Evolutionary conservation across 495 filamentous ascomycete genomes (phyloP), one percentile per base, ranked within the genome.

Genomic region (Apiosordaria backusii): DNA sequence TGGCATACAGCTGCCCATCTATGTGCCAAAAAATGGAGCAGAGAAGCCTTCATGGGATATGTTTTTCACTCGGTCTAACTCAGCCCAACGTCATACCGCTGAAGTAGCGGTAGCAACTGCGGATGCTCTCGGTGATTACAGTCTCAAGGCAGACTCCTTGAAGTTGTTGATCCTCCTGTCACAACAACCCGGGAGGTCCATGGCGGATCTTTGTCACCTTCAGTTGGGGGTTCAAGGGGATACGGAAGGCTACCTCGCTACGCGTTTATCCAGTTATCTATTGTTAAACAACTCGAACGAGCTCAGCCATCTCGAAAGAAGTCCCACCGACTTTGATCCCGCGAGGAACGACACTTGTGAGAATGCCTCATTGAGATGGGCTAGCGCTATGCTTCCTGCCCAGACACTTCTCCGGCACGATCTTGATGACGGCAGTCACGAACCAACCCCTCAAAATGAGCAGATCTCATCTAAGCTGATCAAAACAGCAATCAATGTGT

Each of bases 81-180:
- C 60, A 25, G n/a, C 27, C 0, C 61, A 66, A 45, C 63, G 19
- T 5, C 60, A 62, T 22, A 65, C 59, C 9, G 50, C 63, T 9
- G 64, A 72, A 35, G 40, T 70, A 4, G 70, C 67, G 9, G 19
- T 65, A 1, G 57, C 65, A 61, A 65, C 70, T 26, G 71, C 71
- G 5, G 35, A 50, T 0, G 25, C 58, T 1, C 53, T 61, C 3
- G 71, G 71, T 4, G 71, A 74, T 24, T 67, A 69, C 57, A 23
- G 1, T 1, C 50, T 74, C 5, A 60, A 74, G 10, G 65, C 65
- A 5, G 29, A 62, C 15, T 40, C 65, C 2, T 23, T 71, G 18
- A 72, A 74, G 24, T 40, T 74, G 0, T 53, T 70, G 13, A 67
- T 66, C 2, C 63, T 70, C 4, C 70, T 70, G 18, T 65, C 70